phyloP scores from a whole-genome alignment of 2,329 filamentous ascomycete genomes.

The Cordyceps tenuipes region DNA sequence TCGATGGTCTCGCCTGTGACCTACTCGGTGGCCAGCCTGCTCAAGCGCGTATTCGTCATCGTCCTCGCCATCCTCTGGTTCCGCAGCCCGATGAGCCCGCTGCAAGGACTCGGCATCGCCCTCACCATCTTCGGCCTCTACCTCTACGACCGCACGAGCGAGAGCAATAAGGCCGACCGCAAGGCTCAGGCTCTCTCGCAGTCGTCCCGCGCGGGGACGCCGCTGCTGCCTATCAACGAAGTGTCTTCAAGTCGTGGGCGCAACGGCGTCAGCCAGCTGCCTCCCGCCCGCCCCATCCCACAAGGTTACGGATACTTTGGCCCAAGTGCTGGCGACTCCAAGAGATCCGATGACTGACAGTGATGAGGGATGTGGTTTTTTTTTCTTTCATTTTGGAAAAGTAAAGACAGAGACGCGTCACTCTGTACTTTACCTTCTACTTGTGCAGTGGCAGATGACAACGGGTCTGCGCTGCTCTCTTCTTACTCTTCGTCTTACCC shows the following conservation, averaged over 20 bases:
- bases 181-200: conserved; percentile 59
- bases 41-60: conserved; percentile 97
- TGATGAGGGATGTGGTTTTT: background rate
- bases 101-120: conserved; percentile 77
- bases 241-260: background rate
- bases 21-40: conserved; percentile 89
- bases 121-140: conserved; percentile 91
- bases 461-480: background rate
- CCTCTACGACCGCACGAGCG: conserved; percentile 86
- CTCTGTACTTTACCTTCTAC: background rate
- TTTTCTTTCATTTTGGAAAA: background rate
- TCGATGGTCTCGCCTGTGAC: conserved; percentile 94
- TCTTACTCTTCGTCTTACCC: background rate
- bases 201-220: conserved; percentile 21
- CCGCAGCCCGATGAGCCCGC: conserved; percentile 71
- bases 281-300: background rate
- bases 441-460: conserved; percentile 1
- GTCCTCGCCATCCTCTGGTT: conserved; percentile 95
- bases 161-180: conserved; percentile 79
- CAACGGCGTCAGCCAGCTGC: background rate
- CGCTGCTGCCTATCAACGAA: conserved; percentile 57
- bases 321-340: conserved; percentile 38
- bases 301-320: conserved; percentile 40
- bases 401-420: background rate
- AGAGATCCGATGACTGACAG: conserved; percentile 44